Base-by-base conservation (phyloP, 1,139 yeast species). In the Torulaspora pretoriensis region DNA sequence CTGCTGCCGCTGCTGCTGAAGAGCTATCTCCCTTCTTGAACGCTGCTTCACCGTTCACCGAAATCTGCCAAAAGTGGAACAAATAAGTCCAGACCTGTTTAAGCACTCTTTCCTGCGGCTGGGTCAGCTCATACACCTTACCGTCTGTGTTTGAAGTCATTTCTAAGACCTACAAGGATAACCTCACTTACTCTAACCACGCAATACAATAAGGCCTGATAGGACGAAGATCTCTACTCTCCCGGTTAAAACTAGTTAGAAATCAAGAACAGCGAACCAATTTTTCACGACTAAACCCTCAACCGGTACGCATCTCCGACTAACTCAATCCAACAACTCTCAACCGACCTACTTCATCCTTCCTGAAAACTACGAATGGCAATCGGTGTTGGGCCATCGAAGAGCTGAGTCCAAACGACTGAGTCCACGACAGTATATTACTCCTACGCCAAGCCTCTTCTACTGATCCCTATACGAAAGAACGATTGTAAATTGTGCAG, bases 1-100 rank as follows among this genome's bases (percentile, higher is more conserved):
- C 23, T 53, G 42, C 13, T 61, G 25, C 13, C 60, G 25, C 24
- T 12, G n/a, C 36, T n/a, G 19, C 27, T 49, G 51, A 12, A 61
- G 31, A 28, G 7, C 14, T 31, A 7, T 13, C 32, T 10, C 13
- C 13, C 52, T n/a, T 54, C 39, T 17, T 51, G 39, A 53, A 60
- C 13, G 55, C 61, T 14, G 38, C 36, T 8, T 68, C 64, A 26
- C 76, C 63, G 29, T 66, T 67, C 8, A 81, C 72, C 2, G 75
- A 73, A 44, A 79, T 72, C 3, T 88, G 92, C 70, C 80, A 74
- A 45, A 72, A 77, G 46, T 75, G 76, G 49, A 86, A 67, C 38
- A 83, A 59, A 50, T 80, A 75, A 32, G 84, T 80, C 92, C 94
- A 84, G 40, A 81, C 73, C 59, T 85, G 90, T 65, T 87, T 87